Base-by-base conservation (phyloP, 495 filamentous ascomycete genomes). In the Penicillium silybi region DNA sequence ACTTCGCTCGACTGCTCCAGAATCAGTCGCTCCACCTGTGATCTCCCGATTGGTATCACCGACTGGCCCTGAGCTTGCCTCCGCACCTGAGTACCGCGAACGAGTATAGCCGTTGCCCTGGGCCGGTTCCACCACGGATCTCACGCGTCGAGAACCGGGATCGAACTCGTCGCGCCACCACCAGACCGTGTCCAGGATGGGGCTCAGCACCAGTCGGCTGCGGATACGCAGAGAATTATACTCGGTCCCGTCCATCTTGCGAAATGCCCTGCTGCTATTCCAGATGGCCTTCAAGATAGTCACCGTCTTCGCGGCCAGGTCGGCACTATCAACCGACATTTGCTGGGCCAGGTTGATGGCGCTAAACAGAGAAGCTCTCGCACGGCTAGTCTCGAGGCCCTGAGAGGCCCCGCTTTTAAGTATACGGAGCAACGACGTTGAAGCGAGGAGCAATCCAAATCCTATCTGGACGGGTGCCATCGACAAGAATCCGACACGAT, bases 91-190 rank as follows among this genome's bases (percentile, higher is more conserved):
- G 16, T 55, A 46, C 9, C 44, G 50, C 35, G 46, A 48, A 19
- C n/a, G 46, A 26, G 25, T 18, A 41, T 40, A 49, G 10, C 47
- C 42, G 37, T 25, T 57, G 56, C 62, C 61, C 17, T 62, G 62
- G 6, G 44, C 17, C 8, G 46, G 50, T 5, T 59, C 64, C 5
- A 46, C 45, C 0, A 54, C 48, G 13, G 50, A 41, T 9, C 46
- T 32, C 39, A 50, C 44, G 10, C 40, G 15, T 20, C 66, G 58
- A 15, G 61, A 55, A 11, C 66, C 63, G 4, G 64, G 58, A 42
- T 72, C 71, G 41, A 69, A 76, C 49, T 79, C 76, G 49, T 77
- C 71, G 16, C 71, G 64, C 73, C 72, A 79, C 75, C 75, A 78
- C 73, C 74, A 76, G 6, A 76, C 61, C 17, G 70, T 52, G 54